Conservation (phyloP, 192 early-diverging fungal genomes). For the Coemansia sp. region DNA sequence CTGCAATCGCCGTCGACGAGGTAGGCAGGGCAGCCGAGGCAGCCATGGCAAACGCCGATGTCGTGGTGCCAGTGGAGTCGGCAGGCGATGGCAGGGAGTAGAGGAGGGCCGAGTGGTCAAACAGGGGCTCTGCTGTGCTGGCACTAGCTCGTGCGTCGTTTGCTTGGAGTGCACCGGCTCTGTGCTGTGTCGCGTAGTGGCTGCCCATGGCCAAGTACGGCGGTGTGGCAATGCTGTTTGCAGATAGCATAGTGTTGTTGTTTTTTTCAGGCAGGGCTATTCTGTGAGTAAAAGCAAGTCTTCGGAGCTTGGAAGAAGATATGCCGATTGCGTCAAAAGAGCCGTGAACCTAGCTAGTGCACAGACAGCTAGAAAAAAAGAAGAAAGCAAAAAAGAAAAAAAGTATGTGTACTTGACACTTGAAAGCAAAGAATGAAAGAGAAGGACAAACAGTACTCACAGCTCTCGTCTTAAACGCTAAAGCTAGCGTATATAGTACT, state of each 20-base stretch:
- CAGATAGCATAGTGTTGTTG: conserved; percentile 35
- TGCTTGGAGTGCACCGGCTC: not conserved
- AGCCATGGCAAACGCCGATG: conserved; percentile 45
- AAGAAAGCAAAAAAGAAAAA: conserved; percentile 15
- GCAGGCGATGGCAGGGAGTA: not conserved
- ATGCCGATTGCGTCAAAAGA: conserved; percentile 2
- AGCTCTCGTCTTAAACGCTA: not conserved
- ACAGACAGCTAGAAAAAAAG: conserved; percentile 6
- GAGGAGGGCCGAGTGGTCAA: not conserved
- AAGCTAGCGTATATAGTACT: conserved; percentile 2
- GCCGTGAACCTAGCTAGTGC: not conserved
- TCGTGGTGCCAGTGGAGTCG: conserved; percentile 9
- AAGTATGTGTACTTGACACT: not conserved
- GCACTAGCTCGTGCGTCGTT: not conserved
- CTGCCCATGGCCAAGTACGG: conserved; percentile 4
- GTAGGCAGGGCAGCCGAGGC: conserved; percentile 8
- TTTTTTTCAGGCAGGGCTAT: not conserved
- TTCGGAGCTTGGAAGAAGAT: conserved; percentile 5
- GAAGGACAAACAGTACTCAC: conserved; percentile 8
- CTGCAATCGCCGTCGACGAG: conserved; percentile 8
- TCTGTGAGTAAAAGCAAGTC: not conserved
- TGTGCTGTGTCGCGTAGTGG: conserved; percentile 8
- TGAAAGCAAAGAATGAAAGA: not conserved
- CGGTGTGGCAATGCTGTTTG: conserved; percentile 30
- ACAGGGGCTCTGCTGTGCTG: not conserved